Conservation (phyloP, 768 basidiomycete genomes). For the Podaxis sp. region DNA sequence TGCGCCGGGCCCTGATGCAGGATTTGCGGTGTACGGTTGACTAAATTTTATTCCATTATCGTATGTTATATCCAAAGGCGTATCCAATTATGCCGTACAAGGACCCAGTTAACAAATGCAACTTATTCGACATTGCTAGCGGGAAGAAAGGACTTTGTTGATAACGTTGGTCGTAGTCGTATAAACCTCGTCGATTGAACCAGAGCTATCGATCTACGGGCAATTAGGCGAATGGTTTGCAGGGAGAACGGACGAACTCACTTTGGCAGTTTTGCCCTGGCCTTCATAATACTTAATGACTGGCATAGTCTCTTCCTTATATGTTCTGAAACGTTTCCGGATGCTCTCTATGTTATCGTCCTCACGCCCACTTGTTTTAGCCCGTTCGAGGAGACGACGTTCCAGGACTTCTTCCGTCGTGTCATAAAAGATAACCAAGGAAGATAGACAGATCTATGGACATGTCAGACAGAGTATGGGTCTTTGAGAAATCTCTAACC, state of each 20-base stretch:
- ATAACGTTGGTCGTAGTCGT: slow-evolving; percentile 56
- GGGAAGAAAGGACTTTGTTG: slow-evolving; percentile 21
- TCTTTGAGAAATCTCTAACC: slow-evolving; percentile 40
- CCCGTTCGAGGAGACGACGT: slow-evolving; percentile 80
- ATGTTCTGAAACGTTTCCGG: slow-evolving; percentile 93
- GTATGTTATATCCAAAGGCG: slow-evolving; percentile 2
- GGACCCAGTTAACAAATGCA: not conserved
- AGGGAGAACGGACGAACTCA: slow-evolving; percentile 31
- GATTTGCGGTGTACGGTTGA: slow-evolving; percentile 51
- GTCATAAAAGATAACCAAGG: slow-evolving; percentile 80
- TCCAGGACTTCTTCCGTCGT: slow-evolving; percentile 90
- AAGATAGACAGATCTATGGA: slow-evolving; percentile 74
- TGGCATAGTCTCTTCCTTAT: slow-evolving; percentile 87
- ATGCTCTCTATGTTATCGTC: slow-evolving; percentile 96
- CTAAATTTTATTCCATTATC: not conserved
- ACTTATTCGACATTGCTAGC: not conserved
- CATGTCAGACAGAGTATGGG: slow-evolving; percentile 8
- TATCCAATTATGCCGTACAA: not conserved
- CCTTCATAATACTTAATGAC: slow-evolving; percentile 82
- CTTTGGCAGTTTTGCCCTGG: slow-evolving; percentile 76
- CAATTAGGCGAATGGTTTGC: slow-evolving; percentile 6
- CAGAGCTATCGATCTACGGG: slow-evolving; percentile 59
- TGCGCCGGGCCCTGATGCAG: slow-evolving; percentile 21
- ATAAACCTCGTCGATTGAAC: slow-evolving; percentile 73
- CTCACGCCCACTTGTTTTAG: slow-evolving; percentile 91